Conservation (phyloP, 108 stramenopile species). For the Pseudonitzschia multistriata region DNA sequence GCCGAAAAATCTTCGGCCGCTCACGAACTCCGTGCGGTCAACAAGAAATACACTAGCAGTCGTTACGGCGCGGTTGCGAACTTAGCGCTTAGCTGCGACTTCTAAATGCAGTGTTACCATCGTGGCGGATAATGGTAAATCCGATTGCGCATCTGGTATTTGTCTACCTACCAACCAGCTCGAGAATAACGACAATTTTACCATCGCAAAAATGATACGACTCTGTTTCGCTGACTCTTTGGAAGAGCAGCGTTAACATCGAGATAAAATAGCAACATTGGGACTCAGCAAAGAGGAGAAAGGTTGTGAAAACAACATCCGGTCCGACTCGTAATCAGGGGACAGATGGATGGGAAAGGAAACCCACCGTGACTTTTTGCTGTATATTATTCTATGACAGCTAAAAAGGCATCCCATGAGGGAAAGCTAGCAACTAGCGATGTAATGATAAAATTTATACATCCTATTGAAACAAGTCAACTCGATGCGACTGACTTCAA, state of each 20-base stretch:
- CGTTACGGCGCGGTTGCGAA: constrained; percentile 82
- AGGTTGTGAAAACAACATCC: neutral
- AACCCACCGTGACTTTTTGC: neutral
- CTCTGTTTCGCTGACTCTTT: constrained; percentile 17
- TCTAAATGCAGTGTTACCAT: constrained; percentile 19
- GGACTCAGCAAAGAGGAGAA: neutral
- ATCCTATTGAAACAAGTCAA: neutral
- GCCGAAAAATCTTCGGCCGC: constrained; percentile 49
- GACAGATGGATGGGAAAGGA: neutral
- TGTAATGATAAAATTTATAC: neutral
- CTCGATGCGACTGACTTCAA: constrained; percentile 1
- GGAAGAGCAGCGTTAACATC: constrained; percentile 14
- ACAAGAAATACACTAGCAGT: constrained; percentile 82
- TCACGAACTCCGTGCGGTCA: constrained; percentile 72
- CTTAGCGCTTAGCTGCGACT: constrained; percentile 43
- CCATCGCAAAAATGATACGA: neutral
- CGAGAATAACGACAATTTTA: neutral
- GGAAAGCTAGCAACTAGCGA: neutral
- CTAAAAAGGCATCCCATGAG: neutral
- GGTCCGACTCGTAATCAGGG: constrained; percentile 3
- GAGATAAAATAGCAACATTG: constrained; percentile 14
- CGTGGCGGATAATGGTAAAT: neutral
- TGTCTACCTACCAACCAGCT: neutral
- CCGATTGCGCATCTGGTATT: neutral
- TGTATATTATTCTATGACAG: constrained; percentile 1